Conservation (phyloP, 2,329 filamentous ascomycete genomes). For the Ophiostoma sp. region DNA sequence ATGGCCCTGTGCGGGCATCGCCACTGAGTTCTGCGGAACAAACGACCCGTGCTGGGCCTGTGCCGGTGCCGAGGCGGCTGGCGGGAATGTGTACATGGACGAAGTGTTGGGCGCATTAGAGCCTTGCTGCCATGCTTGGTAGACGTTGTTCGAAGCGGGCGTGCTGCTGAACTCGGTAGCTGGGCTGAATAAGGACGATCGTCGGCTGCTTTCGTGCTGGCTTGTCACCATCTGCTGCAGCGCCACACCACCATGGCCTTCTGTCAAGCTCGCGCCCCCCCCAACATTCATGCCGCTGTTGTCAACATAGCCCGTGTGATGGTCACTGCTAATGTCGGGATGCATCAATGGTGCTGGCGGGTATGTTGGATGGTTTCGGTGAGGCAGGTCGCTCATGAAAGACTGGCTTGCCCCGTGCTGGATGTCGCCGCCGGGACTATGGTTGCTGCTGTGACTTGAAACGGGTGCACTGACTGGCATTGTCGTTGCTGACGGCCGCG, state of each 20-base stretch:
- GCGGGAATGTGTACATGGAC: conserved; percentile 43
- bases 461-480: conserved; percentile 15
- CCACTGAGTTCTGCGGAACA: conserved; percentile 30
- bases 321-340: conserved; percentile 39
- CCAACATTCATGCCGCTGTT: conserved; percentile 29
- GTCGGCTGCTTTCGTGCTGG: conserved; percentile 42
- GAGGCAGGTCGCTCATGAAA: conserved; percentile 42
- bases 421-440: conserved; percentile 31
- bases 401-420: neutral
- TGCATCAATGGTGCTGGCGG: conserved; percentile 40
- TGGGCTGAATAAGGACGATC: conserved; percentile 42
- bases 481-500: neutral
- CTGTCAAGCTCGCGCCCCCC: neutral
- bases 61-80: conserved; percentile 18
- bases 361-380: conserved; percentile 36
- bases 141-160: conserved; percentile 36
- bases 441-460: conserved; percentile 33
- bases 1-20: conserved; percentile 29
- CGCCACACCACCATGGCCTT: conserved; percentile 32
- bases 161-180: conserved; percentile 43
- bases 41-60: conserved; percentile 26
- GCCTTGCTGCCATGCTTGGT: conserved; percentile 42
- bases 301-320: conserved; percentile 38
- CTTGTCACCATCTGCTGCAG: conserved; percentile 44
- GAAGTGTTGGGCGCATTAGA: conserved; percentile 40